A percentile compares a stretch with the other conserved stretches of the same genome.
phyloP scores from a whole-genome alignment of 73 alveolate genomes.

The Tetrahymena elliotti region DNA sequence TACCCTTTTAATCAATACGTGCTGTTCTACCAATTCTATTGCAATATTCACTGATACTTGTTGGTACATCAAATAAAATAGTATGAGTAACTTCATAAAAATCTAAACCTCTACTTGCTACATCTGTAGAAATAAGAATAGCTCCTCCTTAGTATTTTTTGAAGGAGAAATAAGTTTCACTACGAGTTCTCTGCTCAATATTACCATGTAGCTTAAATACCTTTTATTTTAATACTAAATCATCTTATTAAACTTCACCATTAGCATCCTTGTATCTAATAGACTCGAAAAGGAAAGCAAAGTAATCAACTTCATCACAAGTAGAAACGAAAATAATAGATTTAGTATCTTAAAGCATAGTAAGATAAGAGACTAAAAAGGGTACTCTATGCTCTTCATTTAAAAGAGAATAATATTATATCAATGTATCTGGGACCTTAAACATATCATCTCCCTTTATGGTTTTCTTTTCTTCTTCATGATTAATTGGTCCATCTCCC shows the following conservation, averaged over 20 bases:
- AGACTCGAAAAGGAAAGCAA: constrained; percentile 20
- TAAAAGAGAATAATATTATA: constrained; percentile 26
- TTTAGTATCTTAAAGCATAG: constrained; percentile 1
- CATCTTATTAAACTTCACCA: constrained; percentile 20
- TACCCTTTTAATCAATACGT: constrained; percentile 77
- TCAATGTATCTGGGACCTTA: constrained; percentile 15
- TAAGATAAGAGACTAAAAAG: constrained; percentile 13
- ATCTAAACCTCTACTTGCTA: constrained; percentile 95
- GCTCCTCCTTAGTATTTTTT: constrained; percentile 64
- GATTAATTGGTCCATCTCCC: neutral
- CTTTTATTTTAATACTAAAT: constrained; percentile 53
- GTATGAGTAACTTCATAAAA: constrained; percentile 80
- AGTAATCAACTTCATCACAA: constrained; percentile 65
- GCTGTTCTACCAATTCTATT: constrained; percentile 96
- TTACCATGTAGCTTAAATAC: constrained; percentile 88
- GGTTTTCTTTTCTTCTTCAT: neutral
- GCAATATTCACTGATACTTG: constrained; percentile 78
- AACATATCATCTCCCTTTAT: neutral
- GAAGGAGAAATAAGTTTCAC: constrained; percentile 65
- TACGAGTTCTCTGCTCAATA: constrained; percentile 86
- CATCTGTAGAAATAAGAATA: constrained; percentile 85
- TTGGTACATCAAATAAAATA: constrained; percentile 82
- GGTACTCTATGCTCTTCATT: constrained; percentile 32
- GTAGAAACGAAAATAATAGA: constrained; percentile 57
- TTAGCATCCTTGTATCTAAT: constrained; percentile 24